phyloP scores from a whole-genome alignment of 768 basidiomycete genomes.

The Leccinum pellstonianum region DNA sequence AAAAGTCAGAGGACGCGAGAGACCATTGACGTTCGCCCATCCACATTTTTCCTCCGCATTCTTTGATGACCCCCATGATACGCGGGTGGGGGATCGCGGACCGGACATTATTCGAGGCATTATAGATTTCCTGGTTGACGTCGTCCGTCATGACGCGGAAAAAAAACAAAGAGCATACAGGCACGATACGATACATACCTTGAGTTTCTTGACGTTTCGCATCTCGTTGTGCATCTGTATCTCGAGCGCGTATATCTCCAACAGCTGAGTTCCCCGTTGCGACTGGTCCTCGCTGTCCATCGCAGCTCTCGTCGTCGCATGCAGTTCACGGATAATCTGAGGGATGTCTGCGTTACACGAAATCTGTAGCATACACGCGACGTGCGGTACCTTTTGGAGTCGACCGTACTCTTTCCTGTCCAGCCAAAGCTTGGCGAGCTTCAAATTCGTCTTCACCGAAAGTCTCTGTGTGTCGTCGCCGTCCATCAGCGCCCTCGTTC shows the following conservation, averaged over 20 bases:
- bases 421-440: conserved; percentile 96
- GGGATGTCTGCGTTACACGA: not conserved
- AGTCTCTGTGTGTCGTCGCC: conserved; percentile 56
- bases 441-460: conserved; percentile 93
- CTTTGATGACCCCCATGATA: conserved; percentile 98
- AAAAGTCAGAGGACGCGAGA: conserved; percentile 95
- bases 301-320: conserved; percentile 57
- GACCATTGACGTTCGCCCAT: conserved; percentile 99
- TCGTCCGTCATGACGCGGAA: conserved; percentile 3
- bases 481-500: conserved; percentile 3
- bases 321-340: conserved; percentile 77
- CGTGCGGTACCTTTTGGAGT: conserved; percentile 63
- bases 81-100: conserved; percentile 97
- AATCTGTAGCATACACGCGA: not conserved
- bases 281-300: conserved; percentile 80
- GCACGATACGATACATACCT: conserved; percentile 46
- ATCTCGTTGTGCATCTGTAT: conserved; percentile 99
- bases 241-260: conserved; percentile 97
- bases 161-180: not conserved
- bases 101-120: conserved; percentile 87
- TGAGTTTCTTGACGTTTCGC: conserved; percentile 93
- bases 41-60: conserved; percentile 99
- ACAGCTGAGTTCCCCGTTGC: conserved; percentile 88
- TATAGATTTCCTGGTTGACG: conserved; percentile 86
- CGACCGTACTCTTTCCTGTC: conserved; percentile 90